These are phyloP conservation scores for Fusarium sp. DNA, from an alignment of 2,329 filamentous ascomycete genomes.

Conservation along the genomic window DNA sequence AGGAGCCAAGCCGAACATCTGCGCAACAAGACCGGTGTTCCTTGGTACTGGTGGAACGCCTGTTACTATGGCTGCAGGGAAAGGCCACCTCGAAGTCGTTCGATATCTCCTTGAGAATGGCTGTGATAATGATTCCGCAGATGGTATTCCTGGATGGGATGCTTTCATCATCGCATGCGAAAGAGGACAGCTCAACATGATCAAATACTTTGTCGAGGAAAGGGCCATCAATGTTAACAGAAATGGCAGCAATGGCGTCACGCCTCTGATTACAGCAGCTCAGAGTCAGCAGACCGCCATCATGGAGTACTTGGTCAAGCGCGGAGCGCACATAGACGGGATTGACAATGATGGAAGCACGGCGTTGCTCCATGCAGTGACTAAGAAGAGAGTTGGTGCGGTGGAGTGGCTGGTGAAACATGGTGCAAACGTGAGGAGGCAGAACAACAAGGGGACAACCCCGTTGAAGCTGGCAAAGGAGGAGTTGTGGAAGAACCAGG, in stretches of 20 bases:
- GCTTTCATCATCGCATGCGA: background rate
- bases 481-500: background rate
- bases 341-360: background rate
- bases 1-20: background rate
- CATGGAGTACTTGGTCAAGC: background rate
- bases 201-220: background rate
- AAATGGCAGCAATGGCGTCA: rapidly evolving
- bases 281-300: background rate
- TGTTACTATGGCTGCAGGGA: background rate
- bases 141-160: background rate
- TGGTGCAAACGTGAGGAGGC: background rate
- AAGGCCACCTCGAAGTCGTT: background rate
- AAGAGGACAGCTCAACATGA: rapidly evolving
- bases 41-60: background rate
- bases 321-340: background rate
- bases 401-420: background rate
- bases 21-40: background rate
- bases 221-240: rapidly evolving
- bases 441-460: background rate
- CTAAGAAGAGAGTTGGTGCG: background rate
- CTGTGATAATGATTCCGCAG: rapidly evolving
- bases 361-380: background rate
- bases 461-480: background rate
- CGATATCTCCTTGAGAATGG: background rate
- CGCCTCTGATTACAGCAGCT: background rate